These are phyloP conservation scores for Odontarrhena argentea DNA, from an alignment of 345 rosid species.

Conservation along the genomic window DNA sequence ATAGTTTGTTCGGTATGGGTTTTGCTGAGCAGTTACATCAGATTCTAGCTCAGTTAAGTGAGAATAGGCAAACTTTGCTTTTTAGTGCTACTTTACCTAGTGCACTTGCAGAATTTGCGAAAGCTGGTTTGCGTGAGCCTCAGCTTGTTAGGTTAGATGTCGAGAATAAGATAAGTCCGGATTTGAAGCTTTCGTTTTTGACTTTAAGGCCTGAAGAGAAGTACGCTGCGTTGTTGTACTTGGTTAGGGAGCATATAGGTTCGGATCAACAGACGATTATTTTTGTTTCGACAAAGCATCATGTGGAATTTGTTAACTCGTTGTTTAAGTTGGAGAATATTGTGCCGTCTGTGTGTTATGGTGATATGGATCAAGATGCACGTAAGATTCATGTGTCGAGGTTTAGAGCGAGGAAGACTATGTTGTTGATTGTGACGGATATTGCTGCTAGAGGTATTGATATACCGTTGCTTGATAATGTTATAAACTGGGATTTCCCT, in stretches of 20 bases:
- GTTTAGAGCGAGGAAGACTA: conserved; percentile 85
- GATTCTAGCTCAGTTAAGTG: conserved; percentile 77
- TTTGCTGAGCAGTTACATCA: conserved; percentile 88
- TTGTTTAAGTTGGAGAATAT: conserved; percentile 83
- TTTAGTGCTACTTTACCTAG: conserved; percentile 97
- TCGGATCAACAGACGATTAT: conserved; percentile 78
- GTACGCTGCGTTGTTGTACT: conserved; percentile 75
- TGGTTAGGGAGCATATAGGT: conserved; percentile 80
- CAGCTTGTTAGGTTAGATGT: conserved; percentile 90
- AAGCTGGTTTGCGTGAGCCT: conserved; percentile 93
- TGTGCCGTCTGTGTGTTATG: conserved; percentile 87
- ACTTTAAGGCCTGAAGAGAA: conserved; percentile 90
- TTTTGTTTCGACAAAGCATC: conserved; percentile 96
- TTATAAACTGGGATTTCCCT: conserved; percentile 97
- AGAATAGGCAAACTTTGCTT: conserved; percentile 92
- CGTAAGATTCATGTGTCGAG: conserved; percentile 84
- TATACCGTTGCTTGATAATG: conserved; percentile 95
- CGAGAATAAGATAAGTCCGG: conserved; percentile 93
- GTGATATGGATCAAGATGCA: conserved; percentile 99
- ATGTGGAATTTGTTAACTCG: conserved; percentile 84
- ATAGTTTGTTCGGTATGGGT: conserved; percentile 89
- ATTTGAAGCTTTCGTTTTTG: conserved; percentile 66
- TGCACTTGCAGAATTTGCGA: conserved; percentile 95
- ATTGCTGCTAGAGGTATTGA: conserved; percentile 98
- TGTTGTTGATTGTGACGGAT: conserved; percentile 91